A percentile compares a stretch with the other conserved stretches of the same genome.
phyloP scores from a whole-genome alignment of 345 rosid genomes.

The Iberis pinnata region DNA sequence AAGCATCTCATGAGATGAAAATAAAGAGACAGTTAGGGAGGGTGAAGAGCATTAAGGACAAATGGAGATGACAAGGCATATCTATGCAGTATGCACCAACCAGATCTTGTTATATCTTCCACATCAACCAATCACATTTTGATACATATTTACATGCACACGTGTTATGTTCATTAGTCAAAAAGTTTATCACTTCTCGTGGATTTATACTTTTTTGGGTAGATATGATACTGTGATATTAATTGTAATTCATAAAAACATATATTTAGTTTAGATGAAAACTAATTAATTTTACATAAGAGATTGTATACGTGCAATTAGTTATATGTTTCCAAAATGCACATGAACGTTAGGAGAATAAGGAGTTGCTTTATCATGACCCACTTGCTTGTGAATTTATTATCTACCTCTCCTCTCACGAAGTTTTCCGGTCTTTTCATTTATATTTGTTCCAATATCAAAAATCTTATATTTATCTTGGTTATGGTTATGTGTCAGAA shows the following conservation, averaged over 20 bases:
- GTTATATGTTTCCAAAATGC: conserved; percentile 14
- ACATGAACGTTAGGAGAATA: conserved; percentile 19
- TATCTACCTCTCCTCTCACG: conserved; percentile 13
- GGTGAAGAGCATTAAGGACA: conserved; percentile 27
- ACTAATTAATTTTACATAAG: background rate
- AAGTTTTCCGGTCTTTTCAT: conserved; percentile 11
- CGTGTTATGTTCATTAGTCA: conserved; percentile 14
- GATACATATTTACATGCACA: background rate
- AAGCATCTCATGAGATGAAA: conserved; percentile 18
- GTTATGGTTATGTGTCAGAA: too few relatives aligned
- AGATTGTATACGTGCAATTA: background rate
- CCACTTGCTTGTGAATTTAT: conserved; percentile 34
- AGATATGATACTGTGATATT: conserved; percentile 9
- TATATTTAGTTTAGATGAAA: background rate
- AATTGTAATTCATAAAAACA: conserved; percentile 6
- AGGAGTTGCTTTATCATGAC: conserved; percentile 22
- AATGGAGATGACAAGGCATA: conserved; percentile 23
- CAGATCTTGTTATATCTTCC: conserved; percentile 22
- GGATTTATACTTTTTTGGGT: background rate
- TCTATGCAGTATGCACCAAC: conserved; percentile 25
- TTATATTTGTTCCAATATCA: conserved; percentile 7
- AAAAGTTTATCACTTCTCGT: conserved; percentile 5
- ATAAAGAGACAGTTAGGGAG: conserved; percentile 27
- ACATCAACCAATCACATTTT: conserved; percentile 3
- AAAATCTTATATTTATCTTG: too few relatives aligned